Base-by-base conservation (phyloP, 306 rosid genomes). In the Cercis canadensis region DNA sequence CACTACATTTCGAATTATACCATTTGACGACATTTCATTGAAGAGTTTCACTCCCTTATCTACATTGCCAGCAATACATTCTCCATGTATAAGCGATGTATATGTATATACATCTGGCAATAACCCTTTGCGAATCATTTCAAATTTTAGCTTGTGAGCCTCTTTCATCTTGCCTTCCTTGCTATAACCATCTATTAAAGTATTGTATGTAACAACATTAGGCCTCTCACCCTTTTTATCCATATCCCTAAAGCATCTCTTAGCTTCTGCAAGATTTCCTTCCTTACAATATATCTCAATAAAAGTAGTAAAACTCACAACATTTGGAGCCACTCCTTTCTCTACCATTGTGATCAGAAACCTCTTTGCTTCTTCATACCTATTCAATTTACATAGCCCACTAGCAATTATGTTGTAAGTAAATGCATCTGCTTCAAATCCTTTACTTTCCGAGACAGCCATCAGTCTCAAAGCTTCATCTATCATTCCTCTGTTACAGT, bases 211-310 rank as follows among this genome's bases (percentile, higher is more conserved):
- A 71, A 90, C 79, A 31, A 60, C 49, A 72, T 82, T 90, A 24
- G 96, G 93, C 72, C 55, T 60, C 61, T 70, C 73, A 31, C 90
- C 90, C 80, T 29, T 88, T 71, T 57, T 79, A 61, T 77, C 85
- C 93, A 88, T 88, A 56, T 88, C 87, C 64, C 75, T 54, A 31
- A 90, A 67, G 51, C 85, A 49, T 79, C 83, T 62, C 53, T 75
- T 87, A 19, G 96, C 97, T 75, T 88, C 93, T 21, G 47, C 87
- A 57, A 92, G 69, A 82, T 88, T 78, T 50, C 96, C 93, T 84
- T 92, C 97, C 82, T 92, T 87, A 83, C 98, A 85, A 78, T 76
- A 82, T 72, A 88, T 88, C 78, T 87, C 96, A 64, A 92, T 77
- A 80, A 86, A 78, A 33, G 64, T 83, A 67, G 88, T 84, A 74